These are phyloP conservation scores for Exobasidium cylindrosporum DNA, from an alignment of 1,284 basidiomycete genomes.

Conservation along the genomic window DNA sequence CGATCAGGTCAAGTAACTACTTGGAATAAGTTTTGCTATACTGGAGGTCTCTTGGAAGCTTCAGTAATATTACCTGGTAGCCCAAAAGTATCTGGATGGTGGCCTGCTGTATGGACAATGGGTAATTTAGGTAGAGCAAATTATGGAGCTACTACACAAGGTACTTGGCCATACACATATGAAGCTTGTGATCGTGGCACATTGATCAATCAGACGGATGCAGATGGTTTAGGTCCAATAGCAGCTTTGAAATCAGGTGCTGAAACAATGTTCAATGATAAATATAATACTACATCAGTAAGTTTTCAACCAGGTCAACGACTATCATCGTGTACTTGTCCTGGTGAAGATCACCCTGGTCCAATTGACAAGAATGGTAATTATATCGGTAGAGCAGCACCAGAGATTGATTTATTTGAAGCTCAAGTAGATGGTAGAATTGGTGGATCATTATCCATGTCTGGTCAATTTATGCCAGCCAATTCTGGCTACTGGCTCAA, in stretches of 20 bases:
- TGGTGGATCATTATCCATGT: slow-evolving; percentile 43
- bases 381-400: slow-evolving; percentile 64
- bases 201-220: slow-evolving; percentile 45
- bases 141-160: slow-evolving; percentile 68
- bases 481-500: slow-evolving; percentile 56
- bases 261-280: slow-evolving; percentile 43
- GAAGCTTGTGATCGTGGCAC: slow-evolving; percentile 51
- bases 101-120: slow-evolving; percentile 48
- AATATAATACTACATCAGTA: slow-evolving; percentile 31
- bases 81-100: slow-evolving; percentile 31
- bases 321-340: slow-evolving; percentile 47
- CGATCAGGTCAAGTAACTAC: slow-evolving; percentile 44
- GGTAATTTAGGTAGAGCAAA: slow-evolving; percentile 71
- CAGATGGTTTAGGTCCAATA: slow-evolving; percentile 15
- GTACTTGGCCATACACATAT: slow-evolving; percentile 57
- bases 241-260: slow-evolving; percentile 55
- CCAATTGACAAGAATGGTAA: slow-evolving; percentile 39
- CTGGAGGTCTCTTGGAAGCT: slow-evolving; percentile 54
- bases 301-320: slow-evolving; percentile 45
- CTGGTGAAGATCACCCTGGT: slow-evolving; percentile 47
- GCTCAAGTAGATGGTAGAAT: slow-evolving; percentile 57
- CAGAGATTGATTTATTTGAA: slow-evolving; percentile 81
- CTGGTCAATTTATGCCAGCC: slow-evolving; percentile 47
- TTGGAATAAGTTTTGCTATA: slow-evolving; percentile 55
- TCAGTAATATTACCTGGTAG: slow-evolving; percentile 38